A percentile compares a stretch with the other conserved stretches of the same genome.
These are phyloP conservation scores for Verticillium nubilum DNA, from an alignment of 2,329 filamentous ascomycete genomes.

Conservation along the genomic window DNA sequence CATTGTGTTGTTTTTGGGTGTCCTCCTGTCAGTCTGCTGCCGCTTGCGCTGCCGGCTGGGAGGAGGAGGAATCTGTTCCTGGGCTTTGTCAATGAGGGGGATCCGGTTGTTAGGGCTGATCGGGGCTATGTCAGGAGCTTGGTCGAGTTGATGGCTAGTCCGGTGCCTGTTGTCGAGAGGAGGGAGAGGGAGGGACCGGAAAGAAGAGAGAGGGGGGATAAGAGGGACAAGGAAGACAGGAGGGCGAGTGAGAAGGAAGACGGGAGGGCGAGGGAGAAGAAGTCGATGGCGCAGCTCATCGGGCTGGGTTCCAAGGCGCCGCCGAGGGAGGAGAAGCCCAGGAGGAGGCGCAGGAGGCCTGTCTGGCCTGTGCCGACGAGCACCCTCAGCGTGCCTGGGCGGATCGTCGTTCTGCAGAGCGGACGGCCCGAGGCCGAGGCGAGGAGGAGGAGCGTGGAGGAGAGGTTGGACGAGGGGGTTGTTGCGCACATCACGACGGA, in stretches of 20 bases:
- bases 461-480: conserved; percentile 52
- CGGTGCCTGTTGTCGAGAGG: conserved; percentile 36
- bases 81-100: conserved; percentile 79
- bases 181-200: conserved; percentile 9
- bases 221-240: conserved; percentile 5
- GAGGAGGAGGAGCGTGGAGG: conserved; percentile 42
- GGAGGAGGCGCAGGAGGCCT: conserved; percentile 19
- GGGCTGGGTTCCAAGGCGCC: conserved; percentile 11
- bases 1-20: conserved; percentile 86
- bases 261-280: not conserved
- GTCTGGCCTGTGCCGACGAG: conserved; percentile 61
- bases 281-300: conserved; percentile 1
- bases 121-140: conserved; percentile 69
- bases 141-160: conserved; percentile 62
- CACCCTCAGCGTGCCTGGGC: conserved; percentile 64
- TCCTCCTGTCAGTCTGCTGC: conserved; percentile 68
- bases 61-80: conserved; percentile 66
- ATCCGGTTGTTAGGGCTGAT: conserved; percentile 73
- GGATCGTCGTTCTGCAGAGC: conserved; percentile 61
- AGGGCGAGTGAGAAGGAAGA: not conserved
- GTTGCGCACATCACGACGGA: conserved; percentile 65
- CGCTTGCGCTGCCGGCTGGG: conserved; percentile 54
- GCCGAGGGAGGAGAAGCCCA: conserved; percentile 11
- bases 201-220: conserved; percentile 8
- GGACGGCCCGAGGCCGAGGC: conserved; percentile 30